Base-by-base conservation (phyloP, 768 basidiomycete genomes). In the Trametopsis cervina region DNA sequence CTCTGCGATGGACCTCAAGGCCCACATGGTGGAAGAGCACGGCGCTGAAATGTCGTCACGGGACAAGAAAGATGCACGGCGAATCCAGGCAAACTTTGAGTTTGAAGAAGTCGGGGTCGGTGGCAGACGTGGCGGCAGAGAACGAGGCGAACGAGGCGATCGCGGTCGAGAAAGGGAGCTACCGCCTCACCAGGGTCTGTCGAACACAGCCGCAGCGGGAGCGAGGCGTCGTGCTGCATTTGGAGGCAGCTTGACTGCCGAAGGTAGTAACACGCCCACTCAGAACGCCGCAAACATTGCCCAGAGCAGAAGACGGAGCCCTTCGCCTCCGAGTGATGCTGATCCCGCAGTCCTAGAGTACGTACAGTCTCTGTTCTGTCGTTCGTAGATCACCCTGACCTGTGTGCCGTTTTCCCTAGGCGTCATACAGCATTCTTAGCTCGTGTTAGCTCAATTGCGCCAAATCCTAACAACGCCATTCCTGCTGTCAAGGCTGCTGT, bases 21-120 rank as follows among this genome's bases (percentile, higher is more conserved):
- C 84, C 0, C 96, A 99, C 63, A 83, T 85, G 68, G 83, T 97
- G 9, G 83, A 88, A 45, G 83, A 81, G 44, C 91, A 94, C 52
- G 85, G 83, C 7, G 77, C 73, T 0, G 81, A 81, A 25, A 83
- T 89, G 82, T 79, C 74, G 13, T 65, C 85, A 2, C 73, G 79
- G 13, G 86, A 86, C 56, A 79, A 76, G 55, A 80, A 74, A 49
- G 85, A 85, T 18, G 81, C 80, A 0, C 69, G 82, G 22, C 73
- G 86, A 15, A 68, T 94, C 6, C 75, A 81, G 49, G 80, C 75
- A 0, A 69, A 68, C 15, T 80, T 91, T 27, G 80, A 80, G 21
- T 89, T 88, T 55, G 77, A 80, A 4, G 86, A 85, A 40, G 69
- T 74, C 41, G 68, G 73, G 20, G 65, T 57, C 5, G 65, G 67